A percentile compares a stretch with the other conserved stretches of the same genome.
These are phyloP conservation scores for Penicillium robsamsonii DNA, from an alignment of 495 filamentous ascomycete species.

Conservation along the genomic window DNA sequence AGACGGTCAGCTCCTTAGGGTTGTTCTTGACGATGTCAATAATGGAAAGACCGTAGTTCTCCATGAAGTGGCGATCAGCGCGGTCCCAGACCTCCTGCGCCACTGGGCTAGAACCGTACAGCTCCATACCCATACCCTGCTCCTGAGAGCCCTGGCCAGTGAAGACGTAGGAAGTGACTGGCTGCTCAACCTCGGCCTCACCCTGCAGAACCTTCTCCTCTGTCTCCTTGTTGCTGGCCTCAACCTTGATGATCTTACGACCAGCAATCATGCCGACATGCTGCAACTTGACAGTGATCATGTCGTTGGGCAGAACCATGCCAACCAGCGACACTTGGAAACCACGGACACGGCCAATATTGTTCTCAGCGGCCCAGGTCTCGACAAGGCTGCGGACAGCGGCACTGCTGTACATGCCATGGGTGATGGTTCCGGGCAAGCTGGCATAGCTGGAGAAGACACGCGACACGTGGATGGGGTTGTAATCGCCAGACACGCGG, in stretches of 20 bases:
- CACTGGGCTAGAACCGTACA: conserved; percentile 87
- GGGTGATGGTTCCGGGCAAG: conserved; percentile 93
- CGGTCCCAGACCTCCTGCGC: conserved; percentile 98
- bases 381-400: conserved; percentile 97
- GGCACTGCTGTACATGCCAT: conserved; percentile 99
- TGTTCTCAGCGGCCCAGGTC: conserved; percentile 98
- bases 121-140: conserved; percentile 99
- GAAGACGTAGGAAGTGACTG: conserved; percentile 96
- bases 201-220: conserved; percentile 93
- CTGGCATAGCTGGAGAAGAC: conserved; percentile 95
- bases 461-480: conserved; percentile 96
- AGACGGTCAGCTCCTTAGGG: conserved; percentile 96
- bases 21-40: conserved; percentile 99
- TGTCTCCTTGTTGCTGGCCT: conserved; percentile 86
- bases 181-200: conserved; percentile 97
- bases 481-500: conserved; percentile 95
- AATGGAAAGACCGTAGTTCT: conserved; percentile 98
- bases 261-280: conserved; percentile 97
- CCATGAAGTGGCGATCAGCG: conserved; percentile 95
- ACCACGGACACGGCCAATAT: conserved; percentile 92
- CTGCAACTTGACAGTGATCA: conserved; percentile 88
- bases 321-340: conserved; percentile 94
- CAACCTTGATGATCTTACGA: conserved; percentile 98
- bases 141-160: conserved; percentile 98
- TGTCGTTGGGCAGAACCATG: conserved; percentile 96